phyloP scores from a whole-genome alignment of 2,329 filamentous ascomycete genomes.

The Pseudogymnoascus sp. region DNA sequence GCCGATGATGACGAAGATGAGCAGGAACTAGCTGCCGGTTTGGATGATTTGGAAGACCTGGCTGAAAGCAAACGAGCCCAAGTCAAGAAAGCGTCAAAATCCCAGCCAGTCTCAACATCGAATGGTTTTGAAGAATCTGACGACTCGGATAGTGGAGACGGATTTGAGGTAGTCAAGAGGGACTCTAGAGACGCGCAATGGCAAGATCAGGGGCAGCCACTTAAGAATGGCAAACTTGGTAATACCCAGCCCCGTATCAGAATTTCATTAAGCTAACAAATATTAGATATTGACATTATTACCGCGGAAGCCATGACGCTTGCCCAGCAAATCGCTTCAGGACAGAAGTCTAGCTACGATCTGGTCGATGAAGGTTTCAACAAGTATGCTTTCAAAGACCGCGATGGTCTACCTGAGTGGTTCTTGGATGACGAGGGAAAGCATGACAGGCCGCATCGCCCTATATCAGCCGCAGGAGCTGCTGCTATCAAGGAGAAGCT shows the following conservation, averaged over 20 bases:
- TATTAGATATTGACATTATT: constrained; percentile 86
- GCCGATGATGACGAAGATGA: constrained; percentile 34
- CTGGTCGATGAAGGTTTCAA: constrained; percentile 89
- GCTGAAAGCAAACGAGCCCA: constrained; percentile 27
- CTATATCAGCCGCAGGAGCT: constrained; percentile 86
- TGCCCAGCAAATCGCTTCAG: constrained; percentile 82
- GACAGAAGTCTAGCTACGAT: constrained; percentile 70
- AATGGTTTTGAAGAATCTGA: constrained; percentile 13
- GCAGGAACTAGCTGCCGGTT: constrained; percentile 31
- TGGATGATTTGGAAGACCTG: constrained; percentile 19
- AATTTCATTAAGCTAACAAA: constrained; percentile 16
- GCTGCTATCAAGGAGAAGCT: constrained; percentile 90
- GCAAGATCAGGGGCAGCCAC: constrained; percentile 57
- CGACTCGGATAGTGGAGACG: constrained; percentile 33
- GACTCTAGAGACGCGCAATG: constrained; percentile 48
- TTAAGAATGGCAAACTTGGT: constrained; percentile 55
- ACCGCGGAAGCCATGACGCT: constrained; percentile 99
- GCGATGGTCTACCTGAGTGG: constrained; percentile 91
- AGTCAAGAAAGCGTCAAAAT: constrained; percentile 25
- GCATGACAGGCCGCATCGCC: constrained; percentile 77
- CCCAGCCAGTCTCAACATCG: constrained; percentile 19
- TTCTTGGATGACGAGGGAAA: constrained; percentile 86
- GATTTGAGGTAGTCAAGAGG: constrained; percentile 56
- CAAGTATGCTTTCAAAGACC: constrained; percentile 82
- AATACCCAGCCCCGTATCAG: constrained; percentile 20